These are phyloP conservation scores for Cutaneotrichosporon arboriforme DNA, from an alignment of 1,284 basidiomycete genomes.

Conservation along the genomic window DNA sequence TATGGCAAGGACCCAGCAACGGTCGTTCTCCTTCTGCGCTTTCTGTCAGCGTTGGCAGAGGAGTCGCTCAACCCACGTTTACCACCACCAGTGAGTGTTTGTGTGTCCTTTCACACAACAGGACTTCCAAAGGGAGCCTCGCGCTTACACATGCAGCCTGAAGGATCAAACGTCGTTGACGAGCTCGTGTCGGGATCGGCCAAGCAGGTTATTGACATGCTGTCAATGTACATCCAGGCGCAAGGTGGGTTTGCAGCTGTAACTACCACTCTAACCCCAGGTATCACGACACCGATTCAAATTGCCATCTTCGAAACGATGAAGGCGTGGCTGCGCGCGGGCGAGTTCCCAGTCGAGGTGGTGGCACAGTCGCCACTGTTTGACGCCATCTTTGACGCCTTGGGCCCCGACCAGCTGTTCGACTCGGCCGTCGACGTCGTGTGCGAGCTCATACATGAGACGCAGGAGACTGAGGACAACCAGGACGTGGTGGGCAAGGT, in stretches of 20 bases:
- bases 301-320: slow-evolving; percentile 80
- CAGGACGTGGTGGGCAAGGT: slow-evolving; percentile 82
- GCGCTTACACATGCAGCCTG: slow-evolving; percentile 12
- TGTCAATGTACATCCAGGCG: slow-evolving; percentile 87
- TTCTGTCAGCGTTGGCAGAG: slow-evolving; percentile 86
- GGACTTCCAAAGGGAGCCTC: background rate
- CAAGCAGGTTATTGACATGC: slow-evolving; percentile 65
- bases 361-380: slow-evolving; percentile 80
- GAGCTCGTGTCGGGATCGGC: slow-evolving; percentile 68
- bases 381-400: slow-evolving; percentile 71
- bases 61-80: slow-evolving; percentile 83
- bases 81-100: slow-evolving; percentile 73
- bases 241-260: slow-evolving; percentile 57
- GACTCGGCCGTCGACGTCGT: slow-evolving; percentile 87
- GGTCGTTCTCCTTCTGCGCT: slow-evolving; percentile 79
- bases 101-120: background rate
- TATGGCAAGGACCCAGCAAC: slow-evolving; percentile 80
- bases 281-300: slow-evolving; percentile 77
- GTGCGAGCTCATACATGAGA: slow-evolving; percentile 95
- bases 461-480: slow-evolving; percentile 94
- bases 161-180: slow-evolving; percentile 16
- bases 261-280: slow-evolving; percentile 49
- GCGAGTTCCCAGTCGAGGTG: slow-evolving; percentile 66
- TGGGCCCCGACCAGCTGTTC: slow-evolving; percentile 79
- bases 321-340: slow-evolving; percentile 79